Conservation (phyloP, 768 basidiomycete genomes). For the Pisolithus tinctorius region DNA sequence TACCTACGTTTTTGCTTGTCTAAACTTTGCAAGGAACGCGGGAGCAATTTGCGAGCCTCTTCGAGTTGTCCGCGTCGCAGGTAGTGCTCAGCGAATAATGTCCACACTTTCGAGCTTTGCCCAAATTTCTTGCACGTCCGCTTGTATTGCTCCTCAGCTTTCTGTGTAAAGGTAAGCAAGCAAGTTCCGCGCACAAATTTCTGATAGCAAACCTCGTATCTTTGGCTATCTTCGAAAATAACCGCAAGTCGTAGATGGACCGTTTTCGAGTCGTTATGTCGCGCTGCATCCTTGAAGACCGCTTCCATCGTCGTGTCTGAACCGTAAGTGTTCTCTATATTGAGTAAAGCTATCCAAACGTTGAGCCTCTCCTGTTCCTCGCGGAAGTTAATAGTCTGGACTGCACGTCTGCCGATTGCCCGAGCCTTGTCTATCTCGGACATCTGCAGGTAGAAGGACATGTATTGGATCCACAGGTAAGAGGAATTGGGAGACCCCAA, state of each 20-base stretch:
- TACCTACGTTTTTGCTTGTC: slow-evolving; percentile 89
- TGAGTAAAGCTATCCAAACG: slow-evolving; percentile 94
- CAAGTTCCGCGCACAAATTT: not conserved
- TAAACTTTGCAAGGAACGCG: slow-evolving; percentile 82
- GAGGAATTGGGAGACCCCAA: slow-evolving; percentile 96
- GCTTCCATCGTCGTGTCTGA: slow-evolving; percentile 71
- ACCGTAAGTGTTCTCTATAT: slow-evolving; percentile 91
- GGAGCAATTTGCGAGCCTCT: slow-evolving; percentile 77
- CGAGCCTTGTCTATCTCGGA: slow-evolving; percentile 94
- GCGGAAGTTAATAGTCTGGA: slow-evolving; percentile 85
- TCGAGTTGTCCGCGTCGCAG: slow-evolving; percentile 68
- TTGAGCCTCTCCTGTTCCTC: slow-evolving; percentile 96
- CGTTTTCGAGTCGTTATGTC: slow-evolving; percentile 89
- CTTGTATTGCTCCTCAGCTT: slow-evolving; percentile 89
- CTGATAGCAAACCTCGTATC: slow-evolving; percentile 53
- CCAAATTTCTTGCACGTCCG: slow-evolving; percentile 92
- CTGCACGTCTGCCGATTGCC: slow-evolving; percentile 76
- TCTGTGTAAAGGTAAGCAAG: slow-evolving; percentile 37
- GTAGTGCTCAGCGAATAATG: slow-evolving; percentile 77
- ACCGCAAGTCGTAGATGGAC: slow-evolving; percentile 78
- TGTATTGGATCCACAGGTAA: slow-evolving; percentile 97
- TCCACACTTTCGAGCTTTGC: slow-evolving; percentile 91
- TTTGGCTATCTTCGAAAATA: slow-evolving; percentile 80
- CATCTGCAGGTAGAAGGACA: slow-evolving; percentile 97
- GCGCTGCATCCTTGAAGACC: slow-evolving; percentile 86